phyloP scores from a whole-genome alignment of 352 stramenopile species.

The Detonula confervacea region DNA sequence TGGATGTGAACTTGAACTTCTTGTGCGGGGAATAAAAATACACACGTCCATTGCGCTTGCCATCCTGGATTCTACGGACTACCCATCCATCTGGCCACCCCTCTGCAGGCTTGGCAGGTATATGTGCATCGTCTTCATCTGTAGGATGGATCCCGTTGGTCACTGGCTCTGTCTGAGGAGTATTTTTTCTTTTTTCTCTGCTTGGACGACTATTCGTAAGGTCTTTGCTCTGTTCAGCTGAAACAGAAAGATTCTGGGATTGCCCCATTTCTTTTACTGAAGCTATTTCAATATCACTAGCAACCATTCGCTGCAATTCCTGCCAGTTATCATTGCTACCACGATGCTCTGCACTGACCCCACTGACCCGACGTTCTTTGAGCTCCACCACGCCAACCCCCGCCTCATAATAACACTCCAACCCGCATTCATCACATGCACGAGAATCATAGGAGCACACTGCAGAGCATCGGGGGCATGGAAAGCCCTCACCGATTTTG shows the following conservation, averaged over 20 bases:
- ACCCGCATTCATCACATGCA: neutral
- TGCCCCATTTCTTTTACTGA: too few species aligned
- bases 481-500: constrained; percentile 2
- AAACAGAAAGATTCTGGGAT: too few species aligned
- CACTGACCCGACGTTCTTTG: neutral
- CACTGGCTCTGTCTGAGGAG: too few species aligned
- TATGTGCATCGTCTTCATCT: too few species aligned
- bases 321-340: too few species aligned
- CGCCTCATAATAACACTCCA: constrained; percentile 10
- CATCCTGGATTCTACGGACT: neutral
- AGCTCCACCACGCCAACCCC: constrained; percentile 1
- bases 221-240: too few species aligned
- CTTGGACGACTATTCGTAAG: too few species aligned
- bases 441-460: neutral
- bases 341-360: too few species aligned
- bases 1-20: constrained; percentile 52
- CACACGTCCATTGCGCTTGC: constrained; percentile 20
- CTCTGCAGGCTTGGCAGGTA: constrained; percentile 1
- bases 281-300: too few species aligned
- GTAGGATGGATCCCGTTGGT: too few species aligned
- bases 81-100: constrained; percentile 18
- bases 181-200: too few species aligned
- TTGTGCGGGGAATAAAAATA: constrained; percentile 65
- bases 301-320: too few species aligned
- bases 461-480: neutral